phyloP scores from a whole-genome alignment of 192 early-diverging fungal species.

The Coemansia aciculifera region DNA sequence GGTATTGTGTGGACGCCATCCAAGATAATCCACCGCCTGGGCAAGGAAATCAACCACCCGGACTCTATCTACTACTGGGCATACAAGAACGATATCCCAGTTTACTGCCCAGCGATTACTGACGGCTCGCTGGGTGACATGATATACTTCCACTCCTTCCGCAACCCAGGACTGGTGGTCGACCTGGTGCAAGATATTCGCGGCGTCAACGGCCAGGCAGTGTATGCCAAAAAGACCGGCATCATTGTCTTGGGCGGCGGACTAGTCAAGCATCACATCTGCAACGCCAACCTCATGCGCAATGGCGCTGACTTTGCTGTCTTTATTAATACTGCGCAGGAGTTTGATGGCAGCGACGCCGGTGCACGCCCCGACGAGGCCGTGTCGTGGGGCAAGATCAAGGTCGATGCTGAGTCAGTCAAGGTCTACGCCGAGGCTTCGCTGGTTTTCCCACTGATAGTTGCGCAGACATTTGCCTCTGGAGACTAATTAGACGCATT shows the following conservation, averaged over 20 bases:
- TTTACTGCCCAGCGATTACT: slow-evolving; percentile 96
- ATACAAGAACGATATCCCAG: slow-evolving; percentile 95
- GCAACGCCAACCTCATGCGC: slow-evolving; percentile 98
- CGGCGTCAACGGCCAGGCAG: slow-evolving; percentile 88
- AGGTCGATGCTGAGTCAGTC: slow-evolving; percentile 73
- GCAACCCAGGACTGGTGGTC: slow-evolving; percentile 89
- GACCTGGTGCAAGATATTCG: slow-evolving; percentile 93
- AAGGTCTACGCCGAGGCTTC: slow-evolving; percentile 95
- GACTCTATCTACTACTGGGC: slow-evolving; percentile 97
- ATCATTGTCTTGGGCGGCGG: slow-evolving; percentile 97
- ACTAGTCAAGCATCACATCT: slow-evolving; percentile 97
- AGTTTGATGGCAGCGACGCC: slow-evolving; percentile 98
- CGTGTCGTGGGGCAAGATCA: slow-evolving; percentile 98
- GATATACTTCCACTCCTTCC: slow-evolving; percentile 99
- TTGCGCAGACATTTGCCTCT: slow-evolving; percentile 93
- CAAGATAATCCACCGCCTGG: slow-evolving; percentile 83
- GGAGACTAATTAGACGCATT: background rate
- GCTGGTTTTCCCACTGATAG: slow-evolving; percentile 89
- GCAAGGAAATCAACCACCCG: slow-evolving; percentile 85
- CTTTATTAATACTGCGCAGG: slow-evolving; percentile 96
- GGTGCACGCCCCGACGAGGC: slow-evolving; percentile 98
- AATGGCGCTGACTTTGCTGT: slow-evolving; percentile 97
- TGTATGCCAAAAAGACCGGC: slow-evolving; percentile 95
- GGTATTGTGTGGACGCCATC: slow-evolving; percentile 89
- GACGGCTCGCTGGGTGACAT: slow-evolving; percentile 98